Evolutionary conservation across 2,329 filamentous ascomycete genomes (phyloP).

Genomic region (Ceratocystis variospora): DNA sequence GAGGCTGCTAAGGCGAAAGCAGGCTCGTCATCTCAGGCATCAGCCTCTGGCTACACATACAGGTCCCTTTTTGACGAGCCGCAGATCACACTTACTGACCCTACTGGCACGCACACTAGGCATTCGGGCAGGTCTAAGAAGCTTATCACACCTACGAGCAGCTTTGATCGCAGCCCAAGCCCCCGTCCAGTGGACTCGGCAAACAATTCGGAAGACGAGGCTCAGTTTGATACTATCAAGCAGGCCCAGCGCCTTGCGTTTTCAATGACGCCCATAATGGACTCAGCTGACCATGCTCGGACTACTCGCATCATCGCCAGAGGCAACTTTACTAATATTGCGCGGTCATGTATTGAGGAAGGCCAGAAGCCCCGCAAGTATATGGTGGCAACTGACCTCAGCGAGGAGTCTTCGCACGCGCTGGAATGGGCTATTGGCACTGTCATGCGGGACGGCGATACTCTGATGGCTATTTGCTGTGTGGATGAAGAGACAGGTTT

Average conservation of each 20-base stretch:
- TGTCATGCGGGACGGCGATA: conserved; percentile 85
- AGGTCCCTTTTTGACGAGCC: conserved; percentile 53
- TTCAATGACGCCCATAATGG: conserved; percentile 65
- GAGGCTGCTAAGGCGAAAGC: conserved; percentile 12
- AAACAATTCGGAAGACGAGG: conserved; percentile 74
- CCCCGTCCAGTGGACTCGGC: conserved; percentile 33
- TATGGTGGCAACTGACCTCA: conserved; percentile 87
- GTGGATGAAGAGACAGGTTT: conserved; percentile 72
- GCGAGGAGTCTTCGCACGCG: conserved; percentile 85
- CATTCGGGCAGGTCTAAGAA: conserved; percentile 30
- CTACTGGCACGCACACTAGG: conserved; percentile 37
- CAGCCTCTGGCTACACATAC: conserved; percentile 40
- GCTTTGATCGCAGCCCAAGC: conserved; percentile 57
- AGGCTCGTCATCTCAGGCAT: conserved; percentile 22
- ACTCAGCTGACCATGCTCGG: conserved; percentile 61
- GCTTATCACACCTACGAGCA: conserved; percentile 66
- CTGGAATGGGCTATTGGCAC: conserved; percentile 97
- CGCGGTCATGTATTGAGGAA: conserved; percentile 64
- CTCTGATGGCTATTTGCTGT: conserved; percentile 82
- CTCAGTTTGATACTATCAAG: conserved; percentile 70
- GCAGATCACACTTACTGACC: conserved; percentile 49
- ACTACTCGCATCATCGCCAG: conserved; percentile 82
- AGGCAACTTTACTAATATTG: conserved; percentile 67
- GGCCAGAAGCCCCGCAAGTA: conserved; percentile 74
- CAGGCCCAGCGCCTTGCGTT: conserved; percentile 75